Evolutionary conservation across 2,329 filamentous ascomycete genomes (phyloP).

Genomic region (Scedosporium aurantiacum): DNA sequence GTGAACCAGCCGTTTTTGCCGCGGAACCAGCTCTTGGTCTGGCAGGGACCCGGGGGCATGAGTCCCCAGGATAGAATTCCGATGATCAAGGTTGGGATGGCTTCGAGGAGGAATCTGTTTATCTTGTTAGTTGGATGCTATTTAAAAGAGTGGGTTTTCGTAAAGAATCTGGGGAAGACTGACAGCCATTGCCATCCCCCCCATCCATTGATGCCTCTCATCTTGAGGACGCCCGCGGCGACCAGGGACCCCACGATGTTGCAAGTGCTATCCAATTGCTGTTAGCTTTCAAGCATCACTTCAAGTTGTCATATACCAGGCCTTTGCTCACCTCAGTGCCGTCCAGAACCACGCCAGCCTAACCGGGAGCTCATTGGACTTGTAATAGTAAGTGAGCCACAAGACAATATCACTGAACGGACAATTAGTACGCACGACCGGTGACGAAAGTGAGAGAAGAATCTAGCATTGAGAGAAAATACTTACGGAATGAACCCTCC

Average conservation of each 20-base stretch:
- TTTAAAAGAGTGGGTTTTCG: background rate
- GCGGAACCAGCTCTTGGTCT: conserved; percentile 45
- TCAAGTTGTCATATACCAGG: background rate
- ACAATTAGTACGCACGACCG: background rate
- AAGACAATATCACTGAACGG: conserved; percentile 16
- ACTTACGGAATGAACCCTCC: conserved; percentile 38
- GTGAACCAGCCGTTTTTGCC: conserved; percentile 51
- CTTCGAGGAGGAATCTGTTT: conserved; percentile 12
- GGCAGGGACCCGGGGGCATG: conserved; percentile 33
- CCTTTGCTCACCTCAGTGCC: conserved; percentile 7
- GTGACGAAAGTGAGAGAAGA: background rate
- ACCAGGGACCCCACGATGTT: conserved; percentile 30
- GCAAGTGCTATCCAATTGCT: conserved; percentile 9
- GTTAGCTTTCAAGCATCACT: background rate
- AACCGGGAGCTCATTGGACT: conserved; percentile 18
- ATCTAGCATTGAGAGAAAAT: background rate
- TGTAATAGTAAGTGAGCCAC: conserved; percentile 22
- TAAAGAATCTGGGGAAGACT: background rate
- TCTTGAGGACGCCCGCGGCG: conserved; percentile 27
- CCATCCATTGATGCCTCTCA: conserved; percentile 25
- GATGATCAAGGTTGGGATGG: conserved; percentile 23
- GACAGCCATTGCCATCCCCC: conserved; percentile 27
- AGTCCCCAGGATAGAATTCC: conserved; percentile 32
- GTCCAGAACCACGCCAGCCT: conserved; percentile 21
- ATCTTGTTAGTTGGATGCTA: background rate